Conservation (phyloP, 169 alveolate species). For the Plasmodium malariae region DNA sequence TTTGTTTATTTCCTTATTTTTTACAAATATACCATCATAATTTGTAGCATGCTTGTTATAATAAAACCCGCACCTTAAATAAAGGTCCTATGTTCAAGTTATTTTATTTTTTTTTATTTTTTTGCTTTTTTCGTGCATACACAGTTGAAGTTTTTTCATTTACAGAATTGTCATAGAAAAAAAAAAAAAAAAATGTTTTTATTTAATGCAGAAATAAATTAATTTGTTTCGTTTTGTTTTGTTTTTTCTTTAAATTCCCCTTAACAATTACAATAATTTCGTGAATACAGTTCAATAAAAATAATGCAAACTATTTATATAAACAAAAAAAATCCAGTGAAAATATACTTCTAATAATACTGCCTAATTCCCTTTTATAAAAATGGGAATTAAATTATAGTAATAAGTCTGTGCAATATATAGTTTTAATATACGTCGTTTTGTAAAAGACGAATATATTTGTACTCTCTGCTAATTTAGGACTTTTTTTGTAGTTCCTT, state of each 20-base stretch:
- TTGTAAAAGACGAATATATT: slow-evolving; percentile 7
- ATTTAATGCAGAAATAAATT: not conserved
- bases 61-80: not conserved
- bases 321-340: slow-evolving; percentile 8
- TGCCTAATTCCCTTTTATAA: not conserved
- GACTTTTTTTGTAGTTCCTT: slow-evolving; percentile 4
- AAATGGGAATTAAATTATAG: not conserved
- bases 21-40: no score
- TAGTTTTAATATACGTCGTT: not conserved
- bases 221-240: no score
- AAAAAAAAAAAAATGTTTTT: no score
- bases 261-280: not conserved
- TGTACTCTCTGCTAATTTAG: not conserved
- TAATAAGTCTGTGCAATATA: not conserved
- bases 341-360: not conserved
- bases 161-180: not conserved
- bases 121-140: not conserved
- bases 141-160: not conserved
- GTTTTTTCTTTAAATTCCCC: not conserved
- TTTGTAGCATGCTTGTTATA: not conserved
- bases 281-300: not conserved
- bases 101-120: no score
- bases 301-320: not conserved
- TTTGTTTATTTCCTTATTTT: no score
- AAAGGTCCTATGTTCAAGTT: not conserved